These are phyloP conservation scores for Arthrobotrys iridis DNA, from an alignment of 2,329 filamentous ascomycete species.

Conservation along the genomic window DNA sequence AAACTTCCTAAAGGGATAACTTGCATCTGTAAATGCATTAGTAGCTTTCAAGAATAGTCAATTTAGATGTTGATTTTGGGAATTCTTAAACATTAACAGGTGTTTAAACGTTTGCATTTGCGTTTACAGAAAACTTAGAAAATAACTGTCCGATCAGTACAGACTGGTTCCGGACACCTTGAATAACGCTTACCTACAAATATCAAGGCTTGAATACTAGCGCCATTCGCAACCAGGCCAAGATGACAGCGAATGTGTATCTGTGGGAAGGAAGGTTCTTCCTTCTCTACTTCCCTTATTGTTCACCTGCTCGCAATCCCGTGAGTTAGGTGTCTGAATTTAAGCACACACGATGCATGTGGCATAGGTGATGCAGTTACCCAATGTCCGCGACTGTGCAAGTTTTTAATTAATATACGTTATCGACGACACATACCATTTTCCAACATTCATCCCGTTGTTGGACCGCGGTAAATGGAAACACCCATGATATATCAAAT, in stretches of 20 bases:
- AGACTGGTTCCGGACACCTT: not conserved
- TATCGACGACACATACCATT: not conserved
- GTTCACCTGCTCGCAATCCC: not conserved
- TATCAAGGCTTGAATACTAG: not conserved
- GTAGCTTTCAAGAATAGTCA: not conserved
- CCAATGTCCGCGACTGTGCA: not conserved
- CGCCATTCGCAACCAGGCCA: not conserved
- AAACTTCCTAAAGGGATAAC: not conserved
- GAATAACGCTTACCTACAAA: not conserved
- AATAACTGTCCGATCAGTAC: too few relatives aligned
- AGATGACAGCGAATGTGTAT: not conserved
- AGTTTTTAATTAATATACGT: slow-evolving; percentile 2
- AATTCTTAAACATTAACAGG: not conserved
- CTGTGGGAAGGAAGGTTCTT: not conserved
- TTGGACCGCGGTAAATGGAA: slow-evolving; percentile 9
- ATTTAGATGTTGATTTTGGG: not conserved
- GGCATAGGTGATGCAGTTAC: not conserved
- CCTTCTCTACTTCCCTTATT: not conserved
- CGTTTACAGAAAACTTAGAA: too few relatives aligned
- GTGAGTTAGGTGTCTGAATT: not conserved
- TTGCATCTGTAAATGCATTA: slow-evolving; percentile 5
- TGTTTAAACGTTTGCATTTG: too few relatives aligned
- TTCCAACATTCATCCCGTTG: not conserved
- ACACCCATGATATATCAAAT: not conserved
- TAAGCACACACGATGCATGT: too few relatives aligned